These are phyloP conservation scores for Cryphonectria parasitica DNA, from an alignment of 2,329 filamentous ascomycete species.

Conservation along the genomic window DNA sequence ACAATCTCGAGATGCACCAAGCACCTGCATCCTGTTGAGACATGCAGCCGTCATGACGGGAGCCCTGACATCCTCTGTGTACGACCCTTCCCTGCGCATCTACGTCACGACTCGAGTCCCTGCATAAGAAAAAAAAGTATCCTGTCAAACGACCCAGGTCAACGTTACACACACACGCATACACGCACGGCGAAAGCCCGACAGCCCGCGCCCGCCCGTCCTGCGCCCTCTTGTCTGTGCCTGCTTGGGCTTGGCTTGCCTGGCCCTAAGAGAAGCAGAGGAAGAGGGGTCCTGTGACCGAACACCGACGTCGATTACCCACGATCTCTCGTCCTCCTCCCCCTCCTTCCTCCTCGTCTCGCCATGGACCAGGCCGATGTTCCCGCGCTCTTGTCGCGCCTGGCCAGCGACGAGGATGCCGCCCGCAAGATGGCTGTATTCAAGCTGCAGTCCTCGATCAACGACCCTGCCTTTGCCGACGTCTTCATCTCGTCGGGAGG, in stretches of 20 bases:
- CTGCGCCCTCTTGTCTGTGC: not conserved
- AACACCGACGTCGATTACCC: not conserved
- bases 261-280: not conserved
- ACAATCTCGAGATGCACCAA: constrained; percentile 24
- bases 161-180: constrained; percentile 23
- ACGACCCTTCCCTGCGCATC: constrained; percentile 18
- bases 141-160: constrained; percentile 7
- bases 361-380: constrained; percentile 70
- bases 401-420: constrained; percentile 78
- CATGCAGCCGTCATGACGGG: constrained; percentile 29
- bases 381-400: constrained; percentile 65
- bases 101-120: constrained; percentile 25
- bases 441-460: constrained; percentile 93
- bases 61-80: constrained; percentile 18
- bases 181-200: constrained; percentile 8
- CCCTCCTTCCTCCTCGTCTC: constrained; percentile 12
- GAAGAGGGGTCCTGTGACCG: not conserved
- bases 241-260: not conserved
- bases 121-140: constrained; percentile 11
- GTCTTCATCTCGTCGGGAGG: constrained; percentile 92
- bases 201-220: constrained; percentile 15
- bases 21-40: constrained; percentile 20
- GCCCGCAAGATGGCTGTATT: constrained; percentile 98
- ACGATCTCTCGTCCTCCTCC: not conserved
- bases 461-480: constrained; percentile 94